A percentile compares a stretch with the other conserved stretches of the same genome.
Evolutionary conservation across 1,284 basidiomycete genomes (phyloP).

Genomic region (Heterobasidion parviporum): DNA sequence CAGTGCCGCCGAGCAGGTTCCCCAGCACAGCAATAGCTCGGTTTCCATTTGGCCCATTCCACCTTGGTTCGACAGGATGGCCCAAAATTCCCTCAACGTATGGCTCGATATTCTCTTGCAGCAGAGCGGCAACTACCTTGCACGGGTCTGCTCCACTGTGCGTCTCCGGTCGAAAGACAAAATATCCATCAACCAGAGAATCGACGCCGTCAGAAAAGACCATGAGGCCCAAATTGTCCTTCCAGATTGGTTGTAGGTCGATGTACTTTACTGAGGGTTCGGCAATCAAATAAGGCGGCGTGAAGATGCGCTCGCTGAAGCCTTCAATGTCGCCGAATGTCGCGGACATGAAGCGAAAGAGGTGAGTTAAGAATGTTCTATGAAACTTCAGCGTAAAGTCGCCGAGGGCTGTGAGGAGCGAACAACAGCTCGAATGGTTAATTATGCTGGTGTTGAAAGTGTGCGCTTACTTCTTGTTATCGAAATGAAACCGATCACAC

Average conservation of each 20-base stretch:
- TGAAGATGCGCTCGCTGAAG: background rate
- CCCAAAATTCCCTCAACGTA: background rate
- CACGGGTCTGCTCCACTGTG: background rate
- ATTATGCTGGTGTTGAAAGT: background rate
- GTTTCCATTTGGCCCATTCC: background rate
- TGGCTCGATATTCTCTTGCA: background rate
- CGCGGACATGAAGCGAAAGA: background rate
- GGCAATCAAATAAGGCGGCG: background rate
- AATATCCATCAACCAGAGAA: background rate
- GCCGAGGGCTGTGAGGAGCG: background rate
- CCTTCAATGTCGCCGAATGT: background rate
- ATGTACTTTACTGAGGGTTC: background rate
- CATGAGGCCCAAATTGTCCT: background rate
- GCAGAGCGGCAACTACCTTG: background rate
- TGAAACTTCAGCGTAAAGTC: background rate
- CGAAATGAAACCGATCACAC: background rate
- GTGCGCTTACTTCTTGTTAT: background rate
- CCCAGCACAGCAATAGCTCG: background rate
- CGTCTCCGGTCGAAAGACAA: background rate
- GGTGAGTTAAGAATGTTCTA: background rate
- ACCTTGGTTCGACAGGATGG: background rate
- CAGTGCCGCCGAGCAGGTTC: background rate
- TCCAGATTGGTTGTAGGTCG: background rate
- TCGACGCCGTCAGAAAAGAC: background rate
- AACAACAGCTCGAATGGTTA: background rate